phyloP scores from a whole-genome alignment of 352 stramenopile species.

The Globisporangium spiculum region DNA sequence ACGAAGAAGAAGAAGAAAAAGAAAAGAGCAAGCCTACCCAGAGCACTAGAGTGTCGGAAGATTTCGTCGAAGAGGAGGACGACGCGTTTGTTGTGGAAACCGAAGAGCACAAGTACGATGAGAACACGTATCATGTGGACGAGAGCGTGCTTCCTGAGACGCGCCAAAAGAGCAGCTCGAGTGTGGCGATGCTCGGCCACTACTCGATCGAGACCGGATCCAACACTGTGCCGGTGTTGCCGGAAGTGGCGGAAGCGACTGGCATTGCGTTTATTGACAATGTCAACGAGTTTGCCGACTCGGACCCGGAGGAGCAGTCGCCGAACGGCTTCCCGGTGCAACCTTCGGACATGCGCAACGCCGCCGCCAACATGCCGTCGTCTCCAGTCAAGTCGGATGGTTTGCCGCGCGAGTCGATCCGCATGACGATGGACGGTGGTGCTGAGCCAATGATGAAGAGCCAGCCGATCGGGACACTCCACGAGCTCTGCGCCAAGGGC shows the following conservation, averaged over 20 bases:
- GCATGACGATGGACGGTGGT: constrained; percentile 68
- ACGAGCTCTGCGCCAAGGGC: constrained; percentile 78
- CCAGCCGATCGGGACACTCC: constrained; percentile 74
- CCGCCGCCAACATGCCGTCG: constrained; percentile 13
- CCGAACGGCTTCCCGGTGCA: constrained; percentile 36
- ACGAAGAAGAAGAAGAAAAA: constrained; percentile 12
- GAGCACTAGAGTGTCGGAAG: neutral
- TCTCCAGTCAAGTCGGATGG: constrained; percentile 23
- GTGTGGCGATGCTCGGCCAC: constrained; percentile 69
- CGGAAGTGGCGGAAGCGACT: constrained; percentile 43
- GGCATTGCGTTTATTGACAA: constrained; percentile 61
- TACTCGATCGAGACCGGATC: constrained; percentile 54
- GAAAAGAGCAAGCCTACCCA: neutral
- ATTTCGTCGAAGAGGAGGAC: constrained; percentile 16
- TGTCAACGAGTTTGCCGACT: constrained; percentile 34
- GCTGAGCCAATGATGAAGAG: constrained; percentile 68
- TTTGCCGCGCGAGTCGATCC: constrained; percentile 56
- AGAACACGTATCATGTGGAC: constrained; percentile 15
- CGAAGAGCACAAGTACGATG: neutral
- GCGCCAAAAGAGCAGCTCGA: constrained; percentile 50
- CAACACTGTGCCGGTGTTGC: constrained; percentile 51
- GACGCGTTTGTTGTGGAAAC: constrained; percentile 14
- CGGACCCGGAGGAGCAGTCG: constrained; percentile 26
- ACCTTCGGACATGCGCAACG: constrained; percentile 31
- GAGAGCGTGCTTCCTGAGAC: constrained; percentile 25